Base-by-base conservation (phyloP, 2,329 filamentous ascomycete species). In the Aspergillus niger region DNA sequence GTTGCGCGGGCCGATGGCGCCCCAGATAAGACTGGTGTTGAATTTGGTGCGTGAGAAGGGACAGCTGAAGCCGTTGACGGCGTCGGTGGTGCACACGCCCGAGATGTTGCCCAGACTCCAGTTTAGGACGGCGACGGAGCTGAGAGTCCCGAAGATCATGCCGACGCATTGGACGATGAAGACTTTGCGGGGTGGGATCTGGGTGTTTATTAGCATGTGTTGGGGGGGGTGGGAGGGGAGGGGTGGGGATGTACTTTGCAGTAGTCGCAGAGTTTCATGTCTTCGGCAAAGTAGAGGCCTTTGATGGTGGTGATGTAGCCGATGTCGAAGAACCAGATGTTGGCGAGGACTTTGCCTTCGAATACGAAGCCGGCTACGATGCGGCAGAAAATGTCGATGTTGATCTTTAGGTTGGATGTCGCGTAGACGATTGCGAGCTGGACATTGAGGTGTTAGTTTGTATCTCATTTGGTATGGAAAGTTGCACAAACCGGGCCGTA, bases 1-100 rank as follows among this genome's bases (percentile, higher is more conserved):
- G 48, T 88, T 83, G 2, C 81, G 79, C 0, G 89, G 88, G 0
- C 89, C 89, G 59, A 91, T 88, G 55, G 86, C 83, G 48, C 88
- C 89, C 88, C 88, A 90, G 68, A 90, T 85, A 57, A 89, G 80
- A 6, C 86, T 89, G 1, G 86, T 85, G 1, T 86, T 89, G 77
- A 88, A 91, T 73, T 86, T 85, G 0, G 83, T 83, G 26, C 79
- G 79, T 8, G 81, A 81, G 36, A 77, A 77, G 8, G 84, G 84
- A 67, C 84, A 86, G 13, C 78, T 83, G 66, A 86, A 81, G 26
- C 87, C 88, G 65, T 81, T 80, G 69, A 85, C 80, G 20, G 81
- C 75, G 58, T 88, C 82, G 3, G 81, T 81, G 2, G 84, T 83
- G 64, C 81, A 83, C 36, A 81, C 71, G 17, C 72, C 69, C 2